Evolutionary conservation across 768 basidiomycete genomes (phyloP).

Genomic region (Tephrocybe sp.): DNA sequence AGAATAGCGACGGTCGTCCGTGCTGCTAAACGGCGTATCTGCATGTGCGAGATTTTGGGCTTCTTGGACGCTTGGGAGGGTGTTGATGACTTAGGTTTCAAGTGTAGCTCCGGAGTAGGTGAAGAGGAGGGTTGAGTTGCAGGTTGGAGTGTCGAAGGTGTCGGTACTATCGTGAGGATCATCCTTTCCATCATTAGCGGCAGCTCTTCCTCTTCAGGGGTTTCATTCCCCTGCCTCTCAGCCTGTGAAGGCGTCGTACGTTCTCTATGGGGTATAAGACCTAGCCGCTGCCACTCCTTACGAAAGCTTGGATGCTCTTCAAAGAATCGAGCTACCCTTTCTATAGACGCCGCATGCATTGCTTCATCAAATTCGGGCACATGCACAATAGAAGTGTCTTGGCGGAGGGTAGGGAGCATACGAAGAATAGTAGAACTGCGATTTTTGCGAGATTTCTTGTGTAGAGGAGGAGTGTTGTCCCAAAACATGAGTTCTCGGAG

Average conservation of each 20-base stretch:
- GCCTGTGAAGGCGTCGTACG: neutral
- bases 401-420: slow-evolving; percentile 10
- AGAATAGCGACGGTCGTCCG: slow-evolving; percentile 9
- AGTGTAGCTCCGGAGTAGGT: neutral
- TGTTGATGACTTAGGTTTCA: too few relatives aligned
- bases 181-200: neutral
- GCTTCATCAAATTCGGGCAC: slow-evolving; percentile 6
- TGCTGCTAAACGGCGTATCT: slow-evolving; percentile 17
- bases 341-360: slow-evolving; percentile 6
- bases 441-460: neutral
- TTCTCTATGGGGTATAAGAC: slow-evolving; percentile 3
- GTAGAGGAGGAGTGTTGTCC: slow-evolving; percentile 1
- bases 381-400: slow-evolving; percentile 3
- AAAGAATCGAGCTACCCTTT: slow-evolving; percentile 7
- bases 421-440: neutral
- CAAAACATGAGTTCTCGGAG: slow-evolving; percentile 14
- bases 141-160: neutral
- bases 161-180: neutral
- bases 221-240: neutral
- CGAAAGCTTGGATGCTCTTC: slow-evolving; percentile 2
- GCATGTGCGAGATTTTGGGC: slow-evolving; percentile 1
- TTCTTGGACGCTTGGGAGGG: neutral
- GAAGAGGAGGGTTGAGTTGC: neutral
- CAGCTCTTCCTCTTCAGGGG: neutral
- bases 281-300: slow-evolving; percentile 15